Conservation (phyloP, 2,329 filamentous ascomycete genomes). For the Leptographium flavum region DNA sequence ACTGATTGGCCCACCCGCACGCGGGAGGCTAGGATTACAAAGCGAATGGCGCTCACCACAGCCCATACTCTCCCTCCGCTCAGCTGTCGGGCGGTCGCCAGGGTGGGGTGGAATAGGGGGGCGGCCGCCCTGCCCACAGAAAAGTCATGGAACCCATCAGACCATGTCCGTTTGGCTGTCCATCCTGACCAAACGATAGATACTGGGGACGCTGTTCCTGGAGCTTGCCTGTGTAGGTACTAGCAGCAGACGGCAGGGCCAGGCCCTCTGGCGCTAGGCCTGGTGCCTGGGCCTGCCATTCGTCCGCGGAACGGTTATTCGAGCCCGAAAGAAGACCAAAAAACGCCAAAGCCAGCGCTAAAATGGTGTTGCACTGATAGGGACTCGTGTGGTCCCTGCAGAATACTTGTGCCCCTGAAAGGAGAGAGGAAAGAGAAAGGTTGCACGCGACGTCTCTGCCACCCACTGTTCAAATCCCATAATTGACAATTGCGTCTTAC, state of each 20-base stretch:
- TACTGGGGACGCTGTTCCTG: neutral
- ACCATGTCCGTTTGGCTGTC: neutral
- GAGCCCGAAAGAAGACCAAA: slow-evolving; percentile 13
- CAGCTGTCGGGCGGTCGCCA: neutral
- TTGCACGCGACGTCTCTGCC: neutral
- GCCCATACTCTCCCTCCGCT: neutral
- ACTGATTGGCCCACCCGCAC: too few relatives aligned
- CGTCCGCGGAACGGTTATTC: slow-evolving; percentile 21
- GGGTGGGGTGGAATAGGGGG: neutral
- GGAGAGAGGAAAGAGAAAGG: neutral
- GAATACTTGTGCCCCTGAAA: neutral
- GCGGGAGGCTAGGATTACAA: too few relatives aligned
- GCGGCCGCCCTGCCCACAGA: neutral
- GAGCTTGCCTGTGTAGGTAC: slow-evolving; percentile 3
- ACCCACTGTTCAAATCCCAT: too few relatives aligned
- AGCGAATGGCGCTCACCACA: too few relatives aligned
- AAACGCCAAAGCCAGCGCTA: slow-evolving; percentile 5
- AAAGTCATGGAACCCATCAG: neutral
- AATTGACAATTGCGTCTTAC: too few relatives aligned
- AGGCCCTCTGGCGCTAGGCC: neutral
- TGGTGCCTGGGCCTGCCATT: slow-evolving; percentile 17
- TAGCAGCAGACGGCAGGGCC: neutral
- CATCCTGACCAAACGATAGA: too few relatives aligned
- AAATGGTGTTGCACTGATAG: slow-evolving; percentile 6
- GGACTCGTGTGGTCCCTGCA: neutral